These are phyloP conservation scores for Aureobasidium sp. DNA, from an alignment of 2,329 filamentous ascomycete genomes.

Conservation along the genomic window DNA sequence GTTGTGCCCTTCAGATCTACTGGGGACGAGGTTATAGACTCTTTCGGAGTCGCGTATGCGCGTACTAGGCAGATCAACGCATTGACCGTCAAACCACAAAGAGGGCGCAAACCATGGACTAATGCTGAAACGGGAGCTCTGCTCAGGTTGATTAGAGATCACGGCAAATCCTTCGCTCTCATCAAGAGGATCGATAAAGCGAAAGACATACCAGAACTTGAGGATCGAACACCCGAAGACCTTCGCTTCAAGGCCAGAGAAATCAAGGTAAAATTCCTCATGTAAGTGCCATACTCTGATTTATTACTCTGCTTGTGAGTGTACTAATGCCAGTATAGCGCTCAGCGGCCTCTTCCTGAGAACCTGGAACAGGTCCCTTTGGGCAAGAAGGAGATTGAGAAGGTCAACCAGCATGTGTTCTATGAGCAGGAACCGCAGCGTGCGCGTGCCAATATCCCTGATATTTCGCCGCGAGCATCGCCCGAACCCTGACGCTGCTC, in stretches of 20 bases:
- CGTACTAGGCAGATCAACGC: not conserved
- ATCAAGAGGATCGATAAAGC: conserved; percentile 35
- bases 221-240: conserved; percentile 43
- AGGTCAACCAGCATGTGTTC: conserved; percentile 23
- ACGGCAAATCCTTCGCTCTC: conserved; percentile 38
- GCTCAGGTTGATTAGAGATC: conserved; percentile 38
- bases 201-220: conserved; percentile 15
- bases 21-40: conserved; percentile 19
- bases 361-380: conserved; percentile 40
- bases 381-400: conserved; percentile 33
- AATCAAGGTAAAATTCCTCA: conserved; percentile 40
- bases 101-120: conserved; percentile 29
- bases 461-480: not conserved
- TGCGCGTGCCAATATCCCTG: not conserved
- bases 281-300: conserved; percentile 29
- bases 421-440: conserved; percentile 5
- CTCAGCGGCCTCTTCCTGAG: conserved; percentile 30
- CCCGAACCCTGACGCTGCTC: not conserved
- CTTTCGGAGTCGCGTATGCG: not conserved
- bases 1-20: conserved; percentile 23
- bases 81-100: conserved; percentile 31
- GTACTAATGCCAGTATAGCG: conserved; percentile 19
- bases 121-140: conserved; percentile 36
- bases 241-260: conserved; percentile 43
- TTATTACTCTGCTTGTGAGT: conserved; percentile 9